These are phyloP conservation scores for Russula compacta DNA, from an alignment of 768 basidiomycete genomes.

Conservation along the genomic window DNA sequence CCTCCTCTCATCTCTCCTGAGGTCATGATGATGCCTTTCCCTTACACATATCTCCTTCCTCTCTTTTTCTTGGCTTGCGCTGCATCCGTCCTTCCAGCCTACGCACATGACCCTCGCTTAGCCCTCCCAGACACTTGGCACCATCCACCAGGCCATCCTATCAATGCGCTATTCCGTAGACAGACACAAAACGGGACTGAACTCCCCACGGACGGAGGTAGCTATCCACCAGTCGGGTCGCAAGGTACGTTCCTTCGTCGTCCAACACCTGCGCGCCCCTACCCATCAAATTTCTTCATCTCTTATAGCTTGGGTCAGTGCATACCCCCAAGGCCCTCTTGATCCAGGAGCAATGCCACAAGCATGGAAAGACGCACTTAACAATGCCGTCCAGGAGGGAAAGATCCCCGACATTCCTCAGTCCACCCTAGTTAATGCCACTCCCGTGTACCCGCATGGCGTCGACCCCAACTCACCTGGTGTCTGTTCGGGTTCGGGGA, in stretches of 20 bases:
- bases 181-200: conserved; percentile 28
- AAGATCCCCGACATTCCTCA: conserved; percentile 63
- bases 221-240: background rate
- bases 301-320: conserved; percentile 48
- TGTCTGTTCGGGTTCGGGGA: conserved; percentile 77
- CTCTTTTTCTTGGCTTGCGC: conserved; percentile 17
- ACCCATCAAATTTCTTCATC: background rate
- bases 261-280: background rate
- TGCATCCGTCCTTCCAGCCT: conserved; percentile 14
- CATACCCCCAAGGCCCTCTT: conserved; percentile 48
- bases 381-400: conserved; percentile 45
- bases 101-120: conserved; percentile 19
- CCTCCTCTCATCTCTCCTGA: background rate
- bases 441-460: conserved; percentile 33
- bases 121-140: conserved; percentile 42
- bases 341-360: conserved; percentile 46
- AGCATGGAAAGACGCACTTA: conserved; percentile 65
- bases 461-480: conserved; percentile 35
- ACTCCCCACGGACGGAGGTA: conserved; percentile 22
- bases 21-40: background rate
- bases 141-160: conserved; percentile 51
- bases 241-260: conserved; percentile 32
- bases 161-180: conserved; percentile 47
- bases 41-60: conserved; percentile 12
- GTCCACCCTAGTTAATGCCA: conserved; percentile 23